Evolutionary conservation across 805 yeast genomes (phyloP), one percentile per base, ranked within the genome.

Genomic region (Teunomyces tritomae): DNA sequence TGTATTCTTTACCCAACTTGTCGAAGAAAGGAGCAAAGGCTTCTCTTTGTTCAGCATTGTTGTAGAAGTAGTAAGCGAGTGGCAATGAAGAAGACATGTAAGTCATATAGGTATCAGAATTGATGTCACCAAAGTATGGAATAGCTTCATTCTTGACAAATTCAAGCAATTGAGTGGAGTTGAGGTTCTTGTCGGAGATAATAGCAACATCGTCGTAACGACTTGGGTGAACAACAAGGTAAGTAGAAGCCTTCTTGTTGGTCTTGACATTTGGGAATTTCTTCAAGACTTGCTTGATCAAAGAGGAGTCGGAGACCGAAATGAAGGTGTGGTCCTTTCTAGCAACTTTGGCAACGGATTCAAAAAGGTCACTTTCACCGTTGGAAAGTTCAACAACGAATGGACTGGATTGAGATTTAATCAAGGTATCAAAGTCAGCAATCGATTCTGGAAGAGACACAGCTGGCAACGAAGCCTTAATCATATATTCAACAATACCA

Each of bases 101-200:
- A 36, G 76, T 63, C 68, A 78, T 73, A 78, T 85, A 94, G 54
- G 94, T 85, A 45, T 80, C 76, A 55, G 94, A 90, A 61, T 82
- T 83, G 55, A 92, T 82, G 70, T 91, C 97, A 62, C 96, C 96
- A 58, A 91, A 85, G 59, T 80, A 76, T 48, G 97, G 97, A 64
- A 87, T 78, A 43, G 85, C 68, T 73, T 90, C 94, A 55, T 70
- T 66, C 46, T 70, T 67, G 56, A 84, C 70, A 63, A 84, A 85
- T 30, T 68, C 65, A 39, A 59, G 55, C 55, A 87, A 67, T 14
- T 64, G 20, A 34, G 64, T 73, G 34, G 49, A 46, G 46, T 64
- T 64, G 48, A 72, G 57, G 46, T 64, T 66, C 47, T 62, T 62
- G 9, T 57, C 64, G 14, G 65, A 57, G 34, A 83, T 79, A 26